Percentiles rank a stretch among this genome's conserved stretches.
Evolutionary conservation across 345 rosid species (phyloP).

Genomic region (Reutealis trisperma): DNA sequence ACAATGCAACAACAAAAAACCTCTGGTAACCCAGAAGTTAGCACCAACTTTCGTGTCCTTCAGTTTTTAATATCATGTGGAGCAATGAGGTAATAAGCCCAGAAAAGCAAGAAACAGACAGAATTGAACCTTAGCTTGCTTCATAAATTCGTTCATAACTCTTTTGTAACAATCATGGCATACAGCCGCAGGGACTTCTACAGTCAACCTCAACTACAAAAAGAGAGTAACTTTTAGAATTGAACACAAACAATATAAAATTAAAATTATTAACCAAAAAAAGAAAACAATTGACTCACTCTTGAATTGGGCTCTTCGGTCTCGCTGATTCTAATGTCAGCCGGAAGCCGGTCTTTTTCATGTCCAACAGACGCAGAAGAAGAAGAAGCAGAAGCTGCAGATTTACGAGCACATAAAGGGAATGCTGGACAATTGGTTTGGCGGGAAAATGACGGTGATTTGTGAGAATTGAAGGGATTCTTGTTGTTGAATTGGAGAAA

Average conservation of each 20-base stretch:
- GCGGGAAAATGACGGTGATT: slow-evolving; percentile 39
- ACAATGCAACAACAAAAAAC: not conserved
- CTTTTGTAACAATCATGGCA: slow-evolving; percentile 77
- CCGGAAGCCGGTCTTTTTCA: slow-evolving; percentile 67
- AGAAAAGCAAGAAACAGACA: not conserved
- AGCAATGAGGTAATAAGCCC: not conserved
- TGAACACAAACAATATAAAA: not conserved
- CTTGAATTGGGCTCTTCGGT: slow-evolving; percentile 62
- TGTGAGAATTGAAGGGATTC: slow-evolving; percentile 24
- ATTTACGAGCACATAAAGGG: slow-evolving; percentile 13
- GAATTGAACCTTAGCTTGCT: slow-evolving; percentile 60
- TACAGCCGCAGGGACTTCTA: slow-evolving; percentile 68
- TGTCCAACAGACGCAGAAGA: slow-evolving; percentile 41
- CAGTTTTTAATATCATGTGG: not conserved
- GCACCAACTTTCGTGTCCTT: not conserved
- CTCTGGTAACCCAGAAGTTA: not conserved
- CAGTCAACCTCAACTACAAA: slow-evolving; percentile 65
- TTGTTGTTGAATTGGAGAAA: slow-evolving; percentile 28
- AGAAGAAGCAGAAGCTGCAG: slow-evolving; percentile 46
- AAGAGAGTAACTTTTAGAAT: not conserved
- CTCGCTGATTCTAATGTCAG: slow-evolving; percentile 61
- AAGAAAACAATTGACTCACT: slow-evolving; percentile 36
- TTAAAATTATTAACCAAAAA: not conserved
- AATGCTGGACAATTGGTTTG: slow-evolving; percentile 30
- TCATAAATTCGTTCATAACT: slow-evolving; percentile 69